Conservation (phyloP, 2,329 filamentous ascomycete species). For the Cadophora sp. region DNA sequence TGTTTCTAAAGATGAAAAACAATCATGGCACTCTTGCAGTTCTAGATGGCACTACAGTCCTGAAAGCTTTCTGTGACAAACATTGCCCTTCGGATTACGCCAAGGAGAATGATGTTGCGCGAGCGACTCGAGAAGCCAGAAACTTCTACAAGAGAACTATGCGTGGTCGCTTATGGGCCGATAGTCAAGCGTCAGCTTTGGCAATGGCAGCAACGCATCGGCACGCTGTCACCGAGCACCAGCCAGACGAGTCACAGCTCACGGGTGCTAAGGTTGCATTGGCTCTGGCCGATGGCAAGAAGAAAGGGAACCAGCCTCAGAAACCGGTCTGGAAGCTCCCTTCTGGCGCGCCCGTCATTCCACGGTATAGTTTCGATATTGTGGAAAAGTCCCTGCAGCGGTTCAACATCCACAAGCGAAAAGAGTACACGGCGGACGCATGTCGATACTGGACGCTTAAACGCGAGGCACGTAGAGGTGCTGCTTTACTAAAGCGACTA, state of each 20-base stretch:
- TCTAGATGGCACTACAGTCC: slow-evolving; percentile 77
- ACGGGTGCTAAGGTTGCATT: slow-evolving; percentile 83
- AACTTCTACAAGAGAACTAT: slow-evolving; percentile 90
- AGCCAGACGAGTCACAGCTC: slow-evolving; percentile 81
- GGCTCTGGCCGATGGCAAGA: slow-evolving; percentile 74
- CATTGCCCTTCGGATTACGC: slow-evolving; percentile 91
- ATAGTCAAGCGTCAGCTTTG: slow-evolving; percentile 83
- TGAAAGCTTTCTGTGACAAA: slow-evolving; percentile 96
- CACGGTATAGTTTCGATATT: slow-evolving; percentile 83
- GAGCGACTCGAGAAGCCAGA: slow-evolving; percentile 82
- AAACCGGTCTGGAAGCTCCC: slow-evolving; percentile 90
- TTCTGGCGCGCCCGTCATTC: slow-evolving; percentile 93
- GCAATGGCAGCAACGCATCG: slow-evolving; percentile 78
- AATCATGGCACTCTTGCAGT: slow-evolving; percentile 79
- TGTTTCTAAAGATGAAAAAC: slow-evolving; percentile 97
- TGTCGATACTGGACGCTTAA: slow-evolving; percentile 99
- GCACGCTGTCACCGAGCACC: slow-evolving; percentile 69
- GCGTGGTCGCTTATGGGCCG: slow-evolving; percentile 89
- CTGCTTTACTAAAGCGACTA: slow-evolving; percentile 88
- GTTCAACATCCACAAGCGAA: slow-evolving; percentile 85
- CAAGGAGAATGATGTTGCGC: slow-evolving; percentile 82
- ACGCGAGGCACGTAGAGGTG: slow-evolving; percentile 88
- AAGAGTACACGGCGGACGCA: slow-evolving; percentile 90
- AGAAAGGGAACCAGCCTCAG: slow-evolving; percentile 70
- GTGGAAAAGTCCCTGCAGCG: slow-evolving; percentile 84